Evolutionary conservation across 2,329 filamentous ascomycete species (phyloP).

Genomic region (Clarireedia hainanense): DNA sequence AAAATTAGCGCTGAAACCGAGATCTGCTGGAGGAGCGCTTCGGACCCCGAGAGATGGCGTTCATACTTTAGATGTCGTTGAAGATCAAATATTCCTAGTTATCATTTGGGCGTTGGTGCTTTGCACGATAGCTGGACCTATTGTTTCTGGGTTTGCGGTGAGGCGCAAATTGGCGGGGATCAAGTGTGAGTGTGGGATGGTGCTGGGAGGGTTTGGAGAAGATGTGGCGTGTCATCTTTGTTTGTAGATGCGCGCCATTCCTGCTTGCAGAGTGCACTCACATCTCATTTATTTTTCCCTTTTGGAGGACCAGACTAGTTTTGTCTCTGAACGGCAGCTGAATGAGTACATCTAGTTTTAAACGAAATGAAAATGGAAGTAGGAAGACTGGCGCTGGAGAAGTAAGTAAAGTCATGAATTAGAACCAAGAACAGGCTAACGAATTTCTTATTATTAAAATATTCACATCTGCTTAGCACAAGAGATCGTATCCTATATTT

Average conservation of each 20-base stretch:
- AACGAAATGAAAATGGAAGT: too few relatives aligned
- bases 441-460: too few relatives aligned
- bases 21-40: background rate
- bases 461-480: too few relatives aligned
- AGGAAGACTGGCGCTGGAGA: too few relatives aligned
- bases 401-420: too few relatives aligned
- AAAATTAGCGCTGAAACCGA: conserved; percentile 7
- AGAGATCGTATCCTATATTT: too few relatives aligned
- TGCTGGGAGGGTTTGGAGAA: background rate
- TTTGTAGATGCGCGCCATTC: background rate
- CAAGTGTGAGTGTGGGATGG: background rate
- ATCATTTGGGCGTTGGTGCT: conserved; percentile 48
- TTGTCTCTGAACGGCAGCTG: too few relatives aligned
- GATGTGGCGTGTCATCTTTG: conserved; percentile 1
- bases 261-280: too few relatives aligned
- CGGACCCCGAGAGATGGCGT: background rate
- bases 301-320: too few relatives aligned
- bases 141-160: conserved; percentile 21
- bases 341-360: too few relatives aligned
- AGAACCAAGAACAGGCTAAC: too few relatives aligned
- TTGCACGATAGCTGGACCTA: conserved; percentile 45
- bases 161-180: background rate
- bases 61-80: conserved; percentile 10
- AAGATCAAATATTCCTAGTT: conserved; percentile 39
- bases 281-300: too few relatives aligned